Conservation (phyloP, 2,329 filamentous ascomycete species). For the Neobulgaria alba region DNA sequence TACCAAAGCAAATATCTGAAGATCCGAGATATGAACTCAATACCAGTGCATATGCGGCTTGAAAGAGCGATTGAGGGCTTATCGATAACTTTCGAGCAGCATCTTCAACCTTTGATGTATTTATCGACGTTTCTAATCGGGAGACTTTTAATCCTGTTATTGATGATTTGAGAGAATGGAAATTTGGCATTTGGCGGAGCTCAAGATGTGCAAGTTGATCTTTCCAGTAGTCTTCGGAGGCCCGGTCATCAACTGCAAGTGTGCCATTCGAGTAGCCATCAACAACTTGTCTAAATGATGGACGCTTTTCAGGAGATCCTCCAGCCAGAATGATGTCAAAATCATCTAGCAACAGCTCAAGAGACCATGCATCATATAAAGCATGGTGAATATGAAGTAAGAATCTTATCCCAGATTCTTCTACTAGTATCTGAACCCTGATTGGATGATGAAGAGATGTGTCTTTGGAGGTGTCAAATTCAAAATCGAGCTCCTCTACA, state of each 20-base stretch:
- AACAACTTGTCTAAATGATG: constrained; percentile 54
- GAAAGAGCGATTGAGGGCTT: constrained; percentile 65
- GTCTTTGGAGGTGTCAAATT: constrained; percentile 31
- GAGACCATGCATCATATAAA: constrained; percentile 89
- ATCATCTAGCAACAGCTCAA: constrained; percentile 65
- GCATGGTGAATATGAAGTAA: constrained; percentile 63
- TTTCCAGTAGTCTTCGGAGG: constrained; percentile 59
- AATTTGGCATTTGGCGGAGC: constrained; percentile 48
- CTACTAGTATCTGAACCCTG: constrained; percentile 43
- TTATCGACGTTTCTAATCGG: constrained; percentile 27
- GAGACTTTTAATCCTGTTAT: constrained; percentile 23
- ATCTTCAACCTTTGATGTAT: constrained; percentile 18
- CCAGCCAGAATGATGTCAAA: constrained; percentile 39
- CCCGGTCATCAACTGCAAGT: constrained; percentile 28
- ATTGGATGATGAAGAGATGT: constrained; percentile 44
- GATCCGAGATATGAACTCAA: constrained; percentile 56
- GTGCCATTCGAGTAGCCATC: constrained; percentile 35
- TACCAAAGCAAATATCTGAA: constrained; percentile 64
- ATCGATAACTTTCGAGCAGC: constrained; percentile 18
- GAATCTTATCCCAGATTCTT: constrained; percentile 21
- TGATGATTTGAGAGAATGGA: constrained; percentile 35
- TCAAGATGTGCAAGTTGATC: constrained; percentile 51
- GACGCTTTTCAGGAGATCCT: constrained; percentile 30
- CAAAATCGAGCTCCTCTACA: constrained; percentile 32
- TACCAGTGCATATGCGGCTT: constrained; percentile 60